Percentiles rank a stretch among this genome's conserved stretches.
Evolutionary conservation across 257 asterid species (phyloP).

Genomic region (Plantago major): DNA sequence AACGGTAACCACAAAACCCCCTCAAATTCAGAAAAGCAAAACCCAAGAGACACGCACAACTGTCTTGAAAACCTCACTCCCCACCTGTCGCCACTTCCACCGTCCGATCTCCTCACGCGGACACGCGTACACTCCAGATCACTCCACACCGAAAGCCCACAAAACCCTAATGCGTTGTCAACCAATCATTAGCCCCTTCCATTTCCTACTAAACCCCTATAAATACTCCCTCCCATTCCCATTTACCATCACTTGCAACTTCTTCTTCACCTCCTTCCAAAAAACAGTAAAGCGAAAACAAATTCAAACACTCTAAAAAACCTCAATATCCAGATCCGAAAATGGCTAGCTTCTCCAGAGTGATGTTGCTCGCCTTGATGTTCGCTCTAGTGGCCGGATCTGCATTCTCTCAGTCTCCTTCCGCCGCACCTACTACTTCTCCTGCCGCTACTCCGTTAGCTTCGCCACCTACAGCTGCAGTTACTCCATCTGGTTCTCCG

Average conservation of each 20-base stretch:
- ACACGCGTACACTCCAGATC: background rate
- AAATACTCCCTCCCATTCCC: conserved; percentile 1
- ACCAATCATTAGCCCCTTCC: too few relatives aligned
- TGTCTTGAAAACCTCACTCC: background rate
- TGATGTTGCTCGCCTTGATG: background rate
- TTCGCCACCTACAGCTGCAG: background rate
- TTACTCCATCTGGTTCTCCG: background rate
- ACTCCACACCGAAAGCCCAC: background rate
- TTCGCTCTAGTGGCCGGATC: background rate
- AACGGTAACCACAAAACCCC: conserved; percentile 5
- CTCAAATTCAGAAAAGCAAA: background rate
- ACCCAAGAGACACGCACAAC: background rate
- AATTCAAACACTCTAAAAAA: background rate
- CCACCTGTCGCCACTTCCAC: background rate
- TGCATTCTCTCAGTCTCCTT: background rate
- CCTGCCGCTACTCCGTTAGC: background rate
- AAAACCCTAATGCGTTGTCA: conserved; percentile 4
- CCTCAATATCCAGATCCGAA: background rate
- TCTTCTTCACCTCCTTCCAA: background rate
- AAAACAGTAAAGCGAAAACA: background rate
- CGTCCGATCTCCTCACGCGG: background rate
- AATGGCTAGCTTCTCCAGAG: background rate
- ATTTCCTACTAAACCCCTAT: background rate
- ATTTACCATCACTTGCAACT: background rate
- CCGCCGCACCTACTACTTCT: background rate